Evolutionary conservation across 2,329 filamentous ascomycete species (phyloP).

Genomic region (Erysiphe pulchra): DNA sequence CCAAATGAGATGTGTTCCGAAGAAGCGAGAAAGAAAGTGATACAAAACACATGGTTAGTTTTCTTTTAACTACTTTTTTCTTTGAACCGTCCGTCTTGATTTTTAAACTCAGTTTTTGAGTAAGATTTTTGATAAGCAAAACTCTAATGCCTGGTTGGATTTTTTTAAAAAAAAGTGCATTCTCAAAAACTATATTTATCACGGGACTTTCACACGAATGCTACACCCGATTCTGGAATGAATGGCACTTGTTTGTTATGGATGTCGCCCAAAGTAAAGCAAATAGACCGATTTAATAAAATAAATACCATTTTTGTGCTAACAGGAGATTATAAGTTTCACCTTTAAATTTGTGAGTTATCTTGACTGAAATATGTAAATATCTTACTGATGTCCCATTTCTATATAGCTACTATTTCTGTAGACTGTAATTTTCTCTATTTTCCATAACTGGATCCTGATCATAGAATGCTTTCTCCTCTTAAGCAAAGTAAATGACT

Average conservation of each 20-base stretch:
- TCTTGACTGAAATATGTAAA: background rate
- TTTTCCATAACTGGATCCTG: no score
- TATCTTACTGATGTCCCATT: no score
- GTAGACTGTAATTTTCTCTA: no score
- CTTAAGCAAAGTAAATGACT: background rate
- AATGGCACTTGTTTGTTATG: conserved; percentile 15
- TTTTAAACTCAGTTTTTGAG: background rate
- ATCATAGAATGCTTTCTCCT: no score
- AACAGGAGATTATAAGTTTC: background rate
- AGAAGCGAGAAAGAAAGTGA: conserved; percentile 6
- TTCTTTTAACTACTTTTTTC: background rate
- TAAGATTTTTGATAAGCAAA: background rate
- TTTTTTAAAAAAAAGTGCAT: background rate
- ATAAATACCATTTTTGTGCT: background rate
- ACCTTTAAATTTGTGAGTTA: background rate
- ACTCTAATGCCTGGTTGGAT: background rate
- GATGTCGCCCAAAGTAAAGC: conserved; percentile 1
- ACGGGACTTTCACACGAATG: conserved; percentile 16
- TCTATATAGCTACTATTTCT: no score
- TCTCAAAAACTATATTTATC: conserved; percentile 16
- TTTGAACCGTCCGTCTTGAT: background rate
- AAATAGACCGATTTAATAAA: background rate
- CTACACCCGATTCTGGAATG: conserved; percentile 16
- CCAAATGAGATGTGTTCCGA: conserved; percentile 9
- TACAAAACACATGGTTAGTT: conserved; percentile 14